These are phyloP conservation scores for Groenewaldozyma salmanticensis DNA, from an alignment of 805 yeast species.

Conservation along the genomic window DNA sequence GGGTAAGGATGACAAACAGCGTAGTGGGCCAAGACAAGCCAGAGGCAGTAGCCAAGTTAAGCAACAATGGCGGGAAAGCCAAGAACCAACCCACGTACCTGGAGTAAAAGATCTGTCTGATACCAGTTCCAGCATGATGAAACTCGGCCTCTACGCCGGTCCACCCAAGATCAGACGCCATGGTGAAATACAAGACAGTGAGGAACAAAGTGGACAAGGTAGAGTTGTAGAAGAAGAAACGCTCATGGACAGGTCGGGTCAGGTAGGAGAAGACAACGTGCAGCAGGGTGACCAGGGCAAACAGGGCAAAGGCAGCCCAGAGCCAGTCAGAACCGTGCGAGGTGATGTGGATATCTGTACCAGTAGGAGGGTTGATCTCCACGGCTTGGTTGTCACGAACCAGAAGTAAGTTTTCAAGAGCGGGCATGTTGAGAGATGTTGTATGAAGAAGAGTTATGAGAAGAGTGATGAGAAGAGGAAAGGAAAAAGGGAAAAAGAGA, in stretches of 20 bases:
- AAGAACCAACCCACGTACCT: constrained; percentile 51
- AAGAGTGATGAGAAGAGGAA: background rate
- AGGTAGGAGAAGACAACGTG: constrained; percentile 20
- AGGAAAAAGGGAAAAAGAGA: constrained; percentile 1
- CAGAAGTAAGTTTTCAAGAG: background rate
- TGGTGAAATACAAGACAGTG: constrained; percentile 43
- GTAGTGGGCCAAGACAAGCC: constrained; percentile 27
- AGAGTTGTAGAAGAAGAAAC: constrained; percentile 32
- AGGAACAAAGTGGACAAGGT: constrained; percentile 33
- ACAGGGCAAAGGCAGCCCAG: constrained; percentile 51
- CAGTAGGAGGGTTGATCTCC: constrained; percentile 34
- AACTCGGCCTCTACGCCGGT: constrained; percentile 39
- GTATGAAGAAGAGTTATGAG: background rate
- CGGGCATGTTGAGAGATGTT: constrained; percentile 1
- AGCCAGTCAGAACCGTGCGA: constrained; percentile 56
- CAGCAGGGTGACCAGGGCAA: constrained; percentile 32
- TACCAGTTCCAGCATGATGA: constrained; percentile 34
- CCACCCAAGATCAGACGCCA: constrained; percentile 53
- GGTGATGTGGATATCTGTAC: constrained; percentile 43
- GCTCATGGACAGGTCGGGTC: constrained; percentile 21
- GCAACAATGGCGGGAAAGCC: constrained; percentile 38
- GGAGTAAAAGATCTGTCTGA: constrained; percentile 48
- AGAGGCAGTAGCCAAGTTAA: constrained; percentile 27
- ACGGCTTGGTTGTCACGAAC: constrained; percentile 22
- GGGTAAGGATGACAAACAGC: constrained; percentile 28